These are phyloP conservation scores for Favolaschia claudopus DNA, from an alignment of 768 basidiomycete genomes.

Conservation along the genomic window DNA sequence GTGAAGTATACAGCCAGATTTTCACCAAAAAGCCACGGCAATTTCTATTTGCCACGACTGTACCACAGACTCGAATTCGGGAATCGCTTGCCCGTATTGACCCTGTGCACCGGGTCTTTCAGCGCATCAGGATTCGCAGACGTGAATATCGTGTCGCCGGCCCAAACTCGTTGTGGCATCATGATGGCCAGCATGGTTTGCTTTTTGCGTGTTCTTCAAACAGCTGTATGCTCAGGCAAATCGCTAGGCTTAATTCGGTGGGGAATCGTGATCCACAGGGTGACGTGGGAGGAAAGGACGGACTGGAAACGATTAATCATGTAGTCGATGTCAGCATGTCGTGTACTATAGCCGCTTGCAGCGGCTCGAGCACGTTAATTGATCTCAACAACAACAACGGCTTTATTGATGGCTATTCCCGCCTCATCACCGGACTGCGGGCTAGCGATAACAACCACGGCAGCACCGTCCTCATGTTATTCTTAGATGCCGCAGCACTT, in stretches of 20 bases:
- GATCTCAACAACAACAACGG: too few relatives aligned
- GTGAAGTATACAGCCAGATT: too few relatives aligned
- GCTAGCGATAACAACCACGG: neutral
- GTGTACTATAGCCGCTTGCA: too few relatives aligned
- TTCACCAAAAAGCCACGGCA: too few relatives aligned
- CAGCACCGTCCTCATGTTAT: neutral
- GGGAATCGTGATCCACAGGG: neutral
- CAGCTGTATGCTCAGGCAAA: neutral
- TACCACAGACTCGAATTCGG: slow-evolving; percentile 17
- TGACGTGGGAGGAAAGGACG: too few relatives aligned
- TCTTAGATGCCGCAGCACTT: neutral
- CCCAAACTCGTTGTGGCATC: slow-evolving; percentile 42
- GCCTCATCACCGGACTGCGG: neutral
- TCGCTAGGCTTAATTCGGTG: neutral
- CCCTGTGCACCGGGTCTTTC: slow-evolving; percentile 20
- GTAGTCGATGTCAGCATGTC: too few relatives aligned
- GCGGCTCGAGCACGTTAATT: too few relatives aligned
- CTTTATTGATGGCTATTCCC: neutral
- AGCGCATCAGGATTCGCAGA: slow-evolving; percentile 21
- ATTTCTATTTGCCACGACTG: too few relatives aligned
- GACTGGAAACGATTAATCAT: too few relatives aligned
- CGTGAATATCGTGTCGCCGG: slow-evolving; percentile 35
- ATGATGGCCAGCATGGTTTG: slow-evolving; percentile 23
- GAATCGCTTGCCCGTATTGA: slow-evolving; percentile 17
- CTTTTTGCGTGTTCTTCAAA: neutral